Base-by-base conservation (phyloP, 805 yeast genomes). In the Sungouiella thailandica region DNA sequence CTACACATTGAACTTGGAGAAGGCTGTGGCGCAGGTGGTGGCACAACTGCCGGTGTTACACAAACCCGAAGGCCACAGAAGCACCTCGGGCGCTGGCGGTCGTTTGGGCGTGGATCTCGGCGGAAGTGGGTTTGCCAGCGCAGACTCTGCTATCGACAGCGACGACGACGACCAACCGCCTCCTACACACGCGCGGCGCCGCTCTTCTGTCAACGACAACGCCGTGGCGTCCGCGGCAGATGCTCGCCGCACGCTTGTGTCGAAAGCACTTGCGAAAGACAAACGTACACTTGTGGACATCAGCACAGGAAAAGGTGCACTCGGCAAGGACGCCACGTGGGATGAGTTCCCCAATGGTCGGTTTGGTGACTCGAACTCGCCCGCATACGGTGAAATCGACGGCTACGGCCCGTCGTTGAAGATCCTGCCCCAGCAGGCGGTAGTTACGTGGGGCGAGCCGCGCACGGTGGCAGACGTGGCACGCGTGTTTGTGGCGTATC, bases 311-410 rank as follows among this genome's bases (percentile, higher is more conserved):
- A 79, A 82, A 44, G 95, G 95, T 25, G 74, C 81, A 2, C 53
- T 86, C 17, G 95, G 95, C 23, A 78, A 85, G 49, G 93, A 85
- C 56, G 95, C 95, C 4, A 84, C 89, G 1, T 89, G 97, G 97
- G 97, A 89, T 65, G 97, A 89, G 52, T 89, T 86, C 59, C 93
- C 96, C 17, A 87, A 89, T 59, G 96, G 97, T 54, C 74, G 97
- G 63, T 87, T 86, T 58, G 95, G 97, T 63, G 95, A 88, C 61
- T 84, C 96, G 0, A 71, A 93, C 50, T 86, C 96, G 22, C 96
- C 97, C 13, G 97, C 97, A 1, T 90, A 84, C 59, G 98, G 97
- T 67, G 97, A 90, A 62, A 86, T 90, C 49, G 97, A 89, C 57
- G 97, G 97, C 19, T 93, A 90, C 57, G 97, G 97, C 2, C 96